These are phyloP conservation scores for Mucor mucedo DNA, from an alignment of 371 early-diverging fungal genomes.

Conservation along the genomic window DNA sequence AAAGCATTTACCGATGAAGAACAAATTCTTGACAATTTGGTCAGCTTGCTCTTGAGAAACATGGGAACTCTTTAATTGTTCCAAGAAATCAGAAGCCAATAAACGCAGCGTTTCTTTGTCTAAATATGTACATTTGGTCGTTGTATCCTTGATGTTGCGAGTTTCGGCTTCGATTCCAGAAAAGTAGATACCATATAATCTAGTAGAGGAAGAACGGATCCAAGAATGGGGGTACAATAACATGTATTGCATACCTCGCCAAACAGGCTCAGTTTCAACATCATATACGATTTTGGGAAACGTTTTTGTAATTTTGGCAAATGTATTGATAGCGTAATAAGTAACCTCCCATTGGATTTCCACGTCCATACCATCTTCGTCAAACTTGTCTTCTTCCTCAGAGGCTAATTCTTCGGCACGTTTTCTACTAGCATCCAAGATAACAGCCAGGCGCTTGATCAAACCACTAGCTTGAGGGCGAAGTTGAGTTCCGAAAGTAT, in stretches of 20 bases:
- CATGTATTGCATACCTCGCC: conserved; percentile 64
- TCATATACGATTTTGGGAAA: conserved; percentile 61
- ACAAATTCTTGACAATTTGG: conserved; percentile 92
- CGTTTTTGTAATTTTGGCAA: conserved; percentile 66
- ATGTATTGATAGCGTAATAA: conserved; percentile 82
- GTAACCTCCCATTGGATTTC: conserved; percentile 81
- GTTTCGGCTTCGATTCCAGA: conserved; percentile 65
- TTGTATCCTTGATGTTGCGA: conserved; percentile 37
- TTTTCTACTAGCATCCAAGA: conserved; percentile 55
- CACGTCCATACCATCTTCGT: conserved; percentile 58
- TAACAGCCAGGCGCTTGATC: conserved; percentile 51
- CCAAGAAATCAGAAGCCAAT: conserved; percentile 64
- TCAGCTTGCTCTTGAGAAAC: conserved; percentile 81
- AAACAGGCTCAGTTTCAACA: conserved; percentile 47
- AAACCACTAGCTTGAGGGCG: conserved; percentile 59
- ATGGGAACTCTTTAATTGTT: conserved; percentile 76
- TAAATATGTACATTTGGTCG: conserved; percentile 42
- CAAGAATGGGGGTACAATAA: conserved; percentile 88
- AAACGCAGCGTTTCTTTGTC: conserved; percentile 54
- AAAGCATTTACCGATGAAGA: conserved; percentile 87
- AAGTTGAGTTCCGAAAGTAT: conserved; percentile 68
- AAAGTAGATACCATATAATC: conserved; percentile 82
- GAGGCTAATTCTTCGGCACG: conserved; percentile 47
- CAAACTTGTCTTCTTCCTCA: conserved; percentile 38
- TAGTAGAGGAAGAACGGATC: conserved; percentile 77